Evolutionary conservation across 176 grass and related monocot genomes (phyloP), one percentile per base, ranked within the genome.

Genomic region (Carex littledalei): DNA sequence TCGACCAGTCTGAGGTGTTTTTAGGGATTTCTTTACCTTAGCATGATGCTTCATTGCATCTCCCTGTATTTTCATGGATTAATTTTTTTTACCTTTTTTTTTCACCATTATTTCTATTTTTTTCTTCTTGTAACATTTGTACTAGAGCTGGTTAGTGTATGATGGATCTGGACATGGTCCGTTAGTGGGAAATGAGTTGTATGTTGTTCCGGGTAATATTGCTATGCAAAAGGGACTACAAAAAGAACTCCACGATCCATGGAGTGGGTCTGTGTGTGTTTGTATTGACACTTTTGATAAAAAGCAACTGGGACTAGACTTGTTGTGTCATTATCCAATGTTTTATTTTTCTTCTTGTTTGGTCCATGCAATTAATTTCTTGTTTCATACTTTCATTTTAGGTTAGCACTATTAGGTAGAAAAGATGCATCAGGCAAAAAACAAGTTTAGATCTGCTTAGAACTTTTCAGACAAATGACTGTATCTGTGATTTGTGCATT

Each of bases 1-100:
- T 93, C 83, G 83, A 93, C 91, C 92, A 87, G 91, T 93, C 89
- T 37, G 92, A 80, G 92, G 95, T 98, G 95, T 91, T 90, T 83
- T 54, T 83, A 90, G 84, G 88, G 85, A 63, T 78, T 69, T 88
- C 87, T 90, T 91, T 34, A 85, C 84, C 87, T 68, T 88, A 91
- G 91, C 35, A 75, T 68, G 86, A 91, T 93, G 94, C 91, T 53
- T 94, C 24, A 6, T 61, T 2, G 76, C 91, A 87, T 92, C 88
- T 14, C 8, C 91, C 86, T 90, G 72, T 85, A 83, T 92, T 87
- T 71, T 61, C 8, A 60, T 69, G 13, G 70, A 74, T 80, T 89
- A 52, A 29, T 29, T 41, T 52, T 57, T 58, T 84, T 64, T 81
- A 24, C 16, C 1, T 41, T 86, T 59, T 60, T 29, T 86, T 9